Percentiles rank a stretch among this genome's conserved stretches.
Evolutionary conservation across 139 green algal genomes (phyloP).

Genomic region (Nannochloris sp.): DNA sequence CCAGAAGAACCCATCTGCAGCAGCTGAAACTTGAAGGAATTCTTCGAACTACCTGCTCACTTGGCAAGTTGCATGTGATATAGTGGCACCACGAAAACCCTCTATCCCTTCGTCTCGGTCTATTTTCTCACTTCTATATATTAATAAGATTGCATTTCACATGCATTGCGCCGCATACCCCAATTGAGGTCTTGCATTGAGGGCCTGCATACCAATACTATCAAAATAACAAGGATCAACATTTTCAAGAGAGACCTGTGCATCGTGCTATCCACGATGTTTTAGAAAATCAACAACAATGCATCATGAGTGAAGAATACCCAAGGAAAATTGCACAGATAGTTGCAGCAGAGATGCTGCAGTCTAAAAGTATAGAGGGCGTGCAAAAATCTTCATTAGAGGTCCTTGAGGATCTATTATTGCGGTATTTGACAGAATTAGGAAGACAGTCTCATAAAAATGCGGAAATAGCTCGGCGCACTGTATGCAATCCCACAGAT

Average conservation of each 20-base stretch:
- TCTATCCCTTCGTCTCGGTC: no score
- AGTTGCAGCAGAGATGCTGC: conserved; percentile 48
- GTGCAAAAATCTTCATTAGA: conserved; percentile 65
- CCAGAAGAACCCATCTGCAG: conserved; percentile 4
- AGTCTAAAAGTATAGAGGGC: conserved; percentile 54
- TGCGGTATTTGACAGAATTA: conserved; percentile 64
- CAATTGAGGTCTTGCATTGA: no score
- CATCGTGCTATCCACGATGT: no score
- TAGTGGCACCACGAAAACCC: background rate
- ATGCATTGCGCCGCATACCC: no score
- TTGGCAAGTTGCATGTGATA: background rate
- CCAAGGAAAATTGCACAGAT: conserved; percentile 42
- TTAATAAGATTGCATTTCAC: no score
- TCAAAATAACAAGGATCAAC: no score
- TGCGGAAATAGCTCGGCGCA: conserved; percentile 64
- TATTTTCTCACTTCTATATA: no score
- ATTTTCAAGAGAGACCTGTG: no score
- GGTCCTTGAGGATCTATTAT: conserved; percentile 64
- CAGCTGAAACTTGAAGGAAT: background rate
- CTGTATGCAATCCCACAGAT: conserved; percentile 58
- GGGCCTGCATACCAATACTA: no score
- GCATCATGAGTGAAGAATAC: conserved; percentile 43
- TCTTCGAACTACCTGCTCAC: background rate
- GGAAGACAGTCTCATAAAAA: conserved; percentile 48
- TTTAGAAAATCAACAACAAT: no score